phyloP scores from a whole-genome alignment of 257 asterid species.

The Ligustrum vulgare region DNA sequence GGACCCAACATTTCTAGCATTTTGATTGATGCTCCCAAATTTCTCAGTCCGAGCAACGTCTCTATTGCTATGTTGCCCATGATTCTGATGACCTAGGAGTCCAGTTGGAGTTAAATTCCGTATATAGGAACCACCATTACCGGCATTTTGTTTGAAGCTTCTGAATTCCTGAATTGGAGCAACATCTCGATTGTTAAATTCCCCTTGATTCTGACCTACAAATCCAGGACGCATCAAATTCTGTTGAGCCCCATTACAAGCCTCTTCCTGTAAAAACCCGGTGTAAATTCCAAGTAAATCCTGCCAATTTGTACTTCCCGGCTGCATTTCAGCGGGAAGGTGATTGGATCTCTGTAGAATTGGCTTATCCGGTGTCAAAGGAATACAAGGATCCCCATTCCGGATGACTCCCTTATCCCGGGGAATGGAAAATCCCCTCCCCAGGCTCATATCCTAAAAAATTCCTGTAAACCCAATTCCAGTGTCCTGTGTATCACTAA shows the following conservation, averaged over 20 bases:
- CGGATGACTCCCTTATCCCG: conserved; percentile 35
- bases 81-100: conserved; percentile 18
- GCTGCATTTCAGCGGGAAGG: conserved; percentile 24
- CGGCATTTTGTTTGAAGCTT: background rate
- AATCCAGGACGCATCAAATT: conserved; percentile 18
- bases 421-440: conserved; percentile 47
- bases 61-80: conserved; percentile 7
- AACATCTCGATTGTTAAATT: conserved; percentile 15
- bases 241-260: conserved; percentile 18
- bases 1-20: conserved; percentile 26
- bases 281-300: conserved; percentile 39
- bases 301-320: conserved; percentile 36
- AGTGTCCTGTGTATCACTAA: conserved; percentile 3
- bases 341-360: conserved; percentile 25
- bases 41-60: background rate
- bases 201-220: conserved; percentile 2
- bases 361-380: conserved; percentile 48
- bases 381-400: conserved; percentile 49
- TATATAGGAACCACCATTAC: conserved; percentile 14
- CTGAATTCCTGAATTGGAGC: conserved; percentile 20
- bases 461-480: conserved; percentile 13
- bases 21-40: conserved; percentile 19
- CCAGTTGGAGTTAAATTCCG: conserved; percentile 19
- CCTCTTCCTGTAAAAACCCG: conserved; percentile 30
- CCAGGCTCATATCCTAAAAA: conserved; percentile 48